Conservation (phyloP, 2,329 filamentous ascomycete genomes). For the Penicillium verrucosum region DNA sequence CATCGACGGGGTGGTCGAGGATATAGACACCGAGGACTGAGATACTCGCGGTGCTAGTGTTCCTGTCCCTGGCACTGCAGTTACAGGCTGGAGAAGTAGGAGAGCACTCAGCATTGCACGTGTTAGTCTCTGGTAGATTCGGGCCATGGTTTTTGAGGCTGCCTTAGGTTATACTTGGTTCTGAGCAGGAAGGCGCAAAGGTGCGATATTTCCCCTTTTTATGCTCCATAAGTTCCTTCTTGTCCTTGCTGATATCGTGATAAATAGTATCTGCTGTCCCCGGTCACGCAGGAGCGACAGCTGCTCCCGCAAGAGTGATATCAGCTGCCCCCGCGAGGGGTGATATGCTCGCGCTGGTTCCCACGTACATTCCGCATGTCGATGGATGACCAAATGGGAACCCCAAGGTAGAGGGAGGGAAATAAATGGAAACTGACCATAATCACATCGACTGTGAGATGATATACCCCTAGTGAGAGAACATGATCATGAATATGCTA, state of each 20-base stretch:
- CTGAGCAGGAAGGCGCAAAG: background rate
- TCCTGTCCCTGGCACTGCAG: background rate
- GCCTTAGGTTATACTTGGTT: background rate
- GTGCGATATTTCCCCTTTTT: background rate
- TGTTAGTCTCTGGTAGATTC: background rate
- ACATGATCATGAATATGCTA: background rate
- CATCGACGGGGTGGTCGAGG: constrained; percentile 8
- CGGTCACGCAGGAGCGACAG: constrained; percentile 9
- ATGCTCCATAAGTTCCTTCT: background rate
- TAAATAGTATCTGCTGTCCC: background rate
- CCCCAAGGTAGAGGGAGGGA: background rate
- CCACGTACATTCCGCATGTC: constrained; percentile 16
- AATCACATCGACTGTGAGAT: background rate
- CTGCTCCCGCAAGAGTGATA: constrained; percentile 6
- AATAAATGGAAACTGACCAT: background rate
- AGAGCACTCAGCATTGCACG: constrained; percentile 6
- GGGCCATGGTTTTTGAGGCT: constrained; percentile 7
- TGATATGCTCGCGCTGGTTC: constrained; percentile 1
- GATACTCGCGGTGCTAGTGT: constrained; percentile 3
- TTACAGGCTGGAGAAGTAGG: background rate
- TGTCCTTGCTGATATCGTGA: background rate
- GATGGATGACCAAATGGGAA: constrained; percentile 11
- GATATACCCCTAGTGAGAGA: constrained; percentile 4
- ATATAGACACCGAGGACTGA: background rate
- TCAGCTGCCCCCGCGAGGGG: constrained; percentile 1